A percentile compares a stretch with the other conserved stretches of the same genome.
phyloP scores from a whole-genome alignment of 2,329 filamentous ascomycete species.

The Paraphoma sp. region DNA sequence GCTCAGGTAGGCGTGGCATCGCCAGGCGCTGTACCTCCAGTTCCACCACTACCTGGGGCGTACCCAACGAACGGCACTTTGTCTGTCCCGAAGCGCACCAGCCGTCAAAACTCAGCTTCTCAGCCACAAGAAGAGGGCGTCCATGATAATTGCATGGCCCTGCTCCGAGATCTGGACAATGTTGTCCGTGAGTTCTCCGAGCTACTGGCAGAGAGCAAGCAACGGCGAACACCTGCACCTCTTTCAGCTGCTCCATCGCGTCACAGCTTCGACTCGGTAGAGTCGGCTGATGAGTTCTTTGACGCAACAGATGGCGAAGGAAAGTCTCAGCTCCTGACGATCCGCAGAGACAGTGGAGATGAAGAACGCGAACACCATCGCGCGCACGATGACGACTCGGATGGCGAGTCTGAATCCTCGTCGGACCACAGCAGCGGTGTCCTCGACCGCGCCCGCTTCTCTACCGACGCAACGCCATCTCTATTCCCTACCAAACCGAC shows the following conservation, averaged over 20 bases:
- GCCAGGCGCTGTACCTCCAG: slow-evolving; percentile 44
- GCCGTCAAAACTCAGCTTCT: slow-evolving; percentile 41
- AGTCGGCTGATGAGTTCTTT: slow-evolving; percentile 87
- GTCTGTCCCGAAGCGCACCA: slow-evolving; percentile 45
- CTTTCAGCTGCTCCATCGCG: slow-evolving; percentile 52
- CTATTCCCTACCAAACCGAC: slow-evolving; percentile 80
- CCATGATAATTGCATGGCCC: slow-evolving; percentile 80
- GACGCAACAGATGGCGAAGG: slow-evolving; percentile 73
- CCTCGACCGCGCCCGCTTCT: slow-evolving; percentile 44
- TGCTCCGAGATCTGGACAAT: slow-evolving; percentile 84
- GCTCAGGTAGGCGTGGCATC: slow-evolving; percentile 60
- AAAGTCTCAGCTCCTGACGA: slow-evolving; percentile 73
- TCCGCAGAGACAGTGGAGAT: slow-evolving; percentile 71
- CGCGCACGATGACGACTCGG: slow-evolving; percentile 49
- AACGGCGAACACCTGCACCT: slow-evolving; percentile 67
- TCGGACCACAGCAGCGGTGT: slow-evolving; percentile 62
- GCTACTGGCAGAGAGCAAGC: slow-evolving; percentile 79
- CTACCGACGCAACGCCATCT: slow-evolving; percentile 47
- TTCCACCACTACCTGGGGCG: slow-evolving; percentile 44
- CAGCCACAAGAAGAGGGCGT: slow-evolving; percentile 66
- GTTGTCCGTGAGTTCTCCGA: slow-evolving; percentile 83
- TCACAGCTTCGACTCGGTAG: slow-evolving; percentile 79
- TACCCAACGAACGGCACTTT: slow-evolving; percentile 35
- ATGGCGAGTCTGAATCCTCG: slow-evolving; percentile 67
- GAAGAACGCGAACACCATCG: slow-evolving; percentile 48